These are phyloP conservation scores for Carex pumila DNA, from an alignment of 176 grass and related monocot species.

Conservation along the genomic window DNA sequence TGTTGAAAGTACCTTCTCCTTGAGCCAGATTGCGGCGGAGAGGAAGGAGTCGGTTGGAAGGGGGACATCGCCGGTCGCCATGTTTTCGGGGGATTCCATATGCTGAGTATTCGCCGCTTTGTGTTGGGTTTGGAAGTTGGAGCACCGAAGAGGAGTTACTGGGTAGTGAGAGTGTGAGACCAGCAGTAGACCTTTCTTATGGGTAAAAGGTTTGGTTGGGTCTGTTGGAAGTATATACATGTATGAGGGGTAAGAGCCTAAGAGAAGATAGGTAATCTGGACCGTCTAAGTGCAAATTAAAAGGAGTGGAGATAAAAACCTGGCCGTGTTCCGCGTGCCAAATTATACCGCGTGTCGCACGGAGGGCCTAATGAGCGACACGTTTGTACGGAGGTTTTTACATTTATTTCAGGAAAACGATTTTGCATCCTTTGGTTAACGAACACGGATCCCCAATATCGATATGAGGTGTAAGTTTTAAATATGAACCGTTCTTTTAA, in stretches of 20 bases:
- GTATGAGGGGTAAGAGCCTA: no score
- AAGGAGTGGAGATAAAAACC: not conserved
- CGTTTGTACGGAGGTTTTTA: not conserved
- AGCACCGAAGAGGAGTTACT: no score
- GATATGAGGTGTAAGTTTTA: no score
- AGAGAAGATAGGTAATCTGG: not conserved
- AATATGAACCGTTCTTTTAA: no score
- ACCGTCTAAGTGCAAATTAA: not conserved
- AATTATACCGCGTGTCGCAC: not conserved
- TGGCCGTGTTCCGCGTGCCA: not conserved
- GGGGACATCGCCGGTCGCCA: not conserved
- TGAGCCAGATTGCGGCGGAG: constrained; percentile 20
- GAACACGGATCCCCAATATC: no score
- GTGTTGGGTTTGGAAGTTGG: not conserved
- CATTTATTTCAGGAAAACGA: not conserved
- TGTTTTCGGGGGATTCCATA: no score
- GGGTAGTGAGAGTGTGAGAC: no score
- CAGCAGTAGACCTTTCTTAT: not conserved
- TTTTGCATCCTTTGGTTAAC: not conserved
- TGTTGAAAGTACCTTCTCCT: constrained; percentile 14
- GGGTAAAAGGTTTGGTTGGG: no score
- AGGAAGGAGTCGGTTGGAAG: constrained; percentile 24
- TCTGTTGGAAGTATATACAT: no score
- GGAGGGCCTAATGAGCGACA: not conserved
- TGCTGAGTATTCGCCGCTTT: no score